Percentiles rank a stretch among this genome's conserved stretches.
Evolutionary conservation across 768 basidiomycete species (phyloP).

Genomic region (Leccinum uliginosum): DNA sequence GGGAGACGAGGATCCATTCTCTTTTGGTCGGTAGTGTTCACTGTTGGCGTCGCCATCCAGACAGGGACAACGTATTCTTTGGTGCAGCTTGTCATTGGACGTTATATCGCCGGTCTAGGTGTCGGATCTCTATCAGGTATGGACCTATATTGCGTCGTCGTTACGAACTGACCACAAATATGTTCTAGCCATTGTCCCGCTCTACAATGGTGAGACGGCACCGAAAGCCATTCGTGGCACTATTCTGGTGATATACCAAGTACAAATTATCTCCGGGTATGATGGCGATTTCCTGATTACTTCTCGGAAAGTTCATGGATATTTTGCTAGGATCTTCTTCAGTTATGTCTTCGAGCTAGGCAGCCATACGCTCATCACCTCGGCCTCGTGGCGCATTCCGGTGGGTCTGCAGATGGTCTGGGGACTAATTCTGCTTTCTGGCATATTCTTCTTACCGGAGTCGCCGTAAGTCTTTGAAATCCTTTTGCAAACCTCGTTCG

Average conservation of each 20-base stretch:
- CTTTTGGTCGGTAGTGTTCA: slow-evolving; percentile 73
- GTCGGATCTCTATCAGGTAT: slow-evolving; percentile 72
- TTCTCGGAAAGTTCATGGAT: neutral
- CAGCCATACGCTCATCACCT: slow-evolving; percentile 48
- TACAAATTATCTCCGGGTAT: slow-evolving; percentile 72
- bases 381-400: slow-evolving; percentile 70
- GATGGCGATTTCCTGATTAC: slow-evolving; percentile 5
- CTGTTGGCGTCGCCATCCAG: slow-evolving; percentile 63
- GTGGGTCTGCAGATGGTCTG: slow-evolving; percentile 72
- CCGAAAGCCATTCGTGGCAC: slow-evolving; percentile 73
- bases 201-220: slow-evolving; percentile 77
- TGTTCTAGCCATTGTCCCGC: slow-evolving; percentile 48
- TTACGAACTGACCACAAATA: neutral
- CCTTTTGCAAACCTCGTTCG: neutral
- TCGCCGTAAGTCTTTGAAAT: slow-evolving; percentile 51
- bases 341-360: slow-evolving; percentile 70
- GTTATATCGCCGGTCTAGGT: slow-evolving; percentile 71
- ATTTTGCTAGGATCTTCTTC: slow-evolving; percentile 53
- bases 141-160: slow-evolving; percentile 3
- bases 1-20: slow-evolving; percentile 72
- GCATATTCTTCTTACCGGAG: slow-evolving; percentile 74
- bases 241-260: slow-evolving; percentile 68
- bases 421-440: slow-evolving; percentile 62
- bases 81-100: slow-evolving; percentile 66
- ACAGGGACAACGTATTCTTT: slow-evolving; percentile 59